Evolutionary conservation across 2,329 filamentous ascomycete genomes (phyloP), one percentile per base, ranked within the genome.

Genomic region (Penicillium thymicola): DNA sequence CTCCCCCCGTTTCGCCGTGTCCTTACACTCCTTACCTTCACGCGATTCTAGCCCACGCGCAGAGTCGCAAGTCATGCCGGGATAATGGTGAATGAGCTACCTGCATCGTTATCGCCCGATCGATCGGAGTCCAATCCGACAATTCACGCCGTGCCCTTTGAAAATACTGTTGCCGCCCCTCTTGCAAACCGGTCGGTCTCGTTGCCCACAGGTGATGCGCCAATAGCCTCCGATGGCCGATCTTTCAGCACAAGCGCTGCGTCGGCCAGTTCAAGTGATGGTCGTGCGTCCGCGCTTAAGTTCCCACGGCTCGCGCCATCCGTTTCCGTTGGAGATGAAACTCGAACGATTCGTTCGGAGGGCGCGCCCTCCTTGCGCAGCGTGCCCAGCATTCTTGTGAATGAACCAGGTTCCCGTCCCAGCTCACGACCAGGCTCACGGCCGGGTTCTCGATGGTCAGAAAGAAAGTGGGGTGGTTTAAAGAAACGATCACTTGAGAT

Each of bases 391-490:
- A 77, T 77, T 43, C 59, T 73, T 34, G 66, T 77, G 50, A 71
- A 76, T 48, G 75, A 76, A 47, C 49, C 62, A 40, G 62, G 63
- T 42, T 55, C 62, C 21, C 69, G 69, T 27, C 70, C 68, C 7
- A 58, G 59, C 38, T 69, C 67, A 34, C 65, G 67, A 32, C 64
- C 67, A 7, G 65, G 70, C n/a, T 69, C 67, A 23, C 68, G 74
- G 25, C 74, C 74, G 7, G 72, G 73, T 52, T 79, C 74, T 59
- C 73, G 72, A 60, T 77, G 70, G 74, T 78, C 69, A 57, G 76
- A 72, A 65, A 74, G 73, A 57, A 78, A 67, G 73, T 77, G 69
- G 76, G 70, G 66, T 46, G 67, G 67, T n/a, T 60, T 76, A 45
- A 67, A 63, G 55, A 75, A 67, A 57, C 70, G 65, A 50, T 74